A percentile compares a stretch with the other conserved stretches of the same genome.
These are phyloP conservation scores for Paecilomyces fulvus DNA, from an alignment of 2,329 filamentous ascomycete genomes.

Conservation along the genomic window DNA sequence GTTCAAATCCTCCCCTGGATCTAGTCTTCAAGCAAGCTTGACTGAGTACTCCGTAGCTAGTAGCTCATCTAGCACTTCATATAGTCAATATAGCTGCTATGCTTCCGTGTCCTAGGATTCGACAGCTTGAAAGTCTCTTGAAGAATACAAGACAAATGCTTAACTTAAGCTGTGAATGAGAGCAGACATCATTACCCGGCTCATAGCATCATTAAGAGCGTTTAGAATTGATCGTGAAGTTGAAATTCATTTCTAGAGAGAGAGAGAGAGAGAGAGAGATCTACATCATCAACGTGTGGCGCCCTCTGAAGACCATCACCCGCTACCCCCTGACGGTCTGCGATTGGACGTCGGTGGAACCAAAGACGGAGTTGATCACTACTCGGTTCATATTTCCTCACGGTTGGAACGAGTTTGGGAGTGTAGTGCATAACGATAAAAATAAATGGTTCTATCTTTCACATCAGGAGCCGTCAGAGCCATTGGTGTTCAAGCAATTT, in stretches of 20 bases:
- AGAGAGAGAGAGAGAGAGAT: not conserved
- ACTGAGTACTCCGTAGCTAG: too few species aligned
- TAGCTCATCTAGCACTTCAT: too few species aligned
- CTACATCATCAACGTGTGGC: constrained; percentile 15
- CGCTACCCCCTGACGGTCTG: constrained; percentile 15
- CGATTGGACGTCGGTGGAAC: constrained; percentile 11
- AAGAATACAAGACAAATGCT: too few species aligned
- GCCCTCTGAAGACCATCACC: constrained; percentile 14
- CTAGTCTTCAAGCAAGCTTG: too few species aligned
- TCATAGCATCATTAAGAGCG: too few species aligned
- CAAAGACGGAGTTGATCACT: constrained; percentile 5
- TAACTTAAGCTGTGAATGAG: too few species aligned
- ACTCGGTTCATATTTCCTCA: constrained; percentile 7
- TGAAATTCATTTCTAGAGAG: too few species aligned
- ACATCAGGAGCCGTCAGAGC: constrained; percentile 11
- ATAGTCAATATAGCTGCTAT: too few species aligned
- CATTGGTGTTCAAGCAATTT: constrained; percentile 15
- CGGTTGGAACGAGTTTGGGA: constrained; percentile 10
- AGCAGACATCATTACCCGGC: too few species aligned
- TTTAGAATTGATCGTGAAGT: not conserved
- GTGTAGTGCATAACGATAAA: constrained; percentile 7
- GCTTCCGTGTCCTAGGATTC: too few species aligned
- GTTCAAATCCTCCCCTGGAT: too few species aligned
- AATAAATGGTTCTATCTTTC: constrained; percentile 12
- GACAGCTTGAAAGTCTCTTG: too few species aligned